These are phyloP conservation scores for Crithidia fasciculata DNA, from an alignment of 208 protist genomes.

Conservation along the genomic window DNA sequence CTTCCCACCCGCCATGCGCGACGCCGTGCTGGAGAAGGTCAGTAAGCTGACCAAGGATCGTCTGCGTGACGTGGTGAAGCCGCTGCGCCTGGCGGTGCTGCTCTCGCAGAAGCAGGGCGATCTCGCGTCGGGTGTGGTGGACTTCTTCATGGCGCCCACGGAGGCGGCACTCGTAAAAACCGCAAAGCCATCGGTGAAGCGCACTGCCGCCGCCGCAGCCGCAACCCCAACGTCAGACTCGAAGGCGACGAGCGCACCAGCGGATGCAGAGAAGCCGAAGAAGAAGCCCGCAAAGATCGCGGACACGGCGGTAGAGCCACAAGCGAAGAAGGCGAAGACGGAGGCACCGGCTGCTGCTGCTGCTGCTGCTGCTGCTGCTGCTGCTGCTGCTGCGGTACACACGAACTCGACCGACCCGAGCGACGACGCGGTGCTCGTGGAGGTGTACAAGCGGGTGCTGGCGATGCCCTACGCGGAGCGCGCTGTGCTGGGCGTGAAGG, in stretches of 20 bases:
- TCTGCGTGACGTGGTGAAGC: slow-evolving; percentile 56
- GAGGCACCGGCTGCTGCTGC: background rate
- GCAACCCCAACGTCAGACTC: background rate
- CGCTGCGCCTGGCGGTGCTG: slow-evolving; percentile 49
- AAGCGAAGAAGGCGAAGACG: slow-evolving; percentile 22
- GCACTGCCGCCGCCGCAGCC: background rate
- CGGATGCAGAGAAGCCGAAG: background rate
- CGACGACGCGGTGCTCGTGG: slow-evolving; percentile 70
- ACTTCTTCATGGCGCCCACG: slow-evolving; percentile 70
- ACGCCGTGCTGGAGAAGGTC: slow-evolving; percentile 44
- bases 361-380: slow-evolving; percentile 2
- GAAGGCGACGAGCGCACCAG: background rate
- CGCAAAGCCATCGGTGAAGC: background rate
- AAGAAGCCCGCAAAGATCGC: background rate
- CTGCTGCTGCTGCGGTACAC: background rate
- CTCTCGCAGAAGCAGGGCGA: slow-evolving; percentile 39
- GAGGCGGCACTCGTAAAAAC: slow-evolving; percentile 27
- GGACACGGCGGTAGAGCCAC: background rate
- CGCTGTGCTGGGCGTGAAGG: slow-evolving; percentile 61
- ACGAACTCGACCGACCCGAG: slow-evolving; percentile 17
- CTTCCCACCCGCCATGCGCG: slow-evolving; percentile 47
- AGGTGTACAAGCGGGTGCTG: slow-evolving; percentile 74
- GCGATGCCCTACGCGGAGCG: slow-evolving; percentile 53
- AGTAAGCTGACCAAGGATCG: slow-evolving; percentile 57
- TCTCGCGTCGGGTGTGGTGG: slow-evolving; percentile 45